Conservation (phyloP, 768 basidiomycete genomes). For the Calocybe gangraenosa region DNA sequence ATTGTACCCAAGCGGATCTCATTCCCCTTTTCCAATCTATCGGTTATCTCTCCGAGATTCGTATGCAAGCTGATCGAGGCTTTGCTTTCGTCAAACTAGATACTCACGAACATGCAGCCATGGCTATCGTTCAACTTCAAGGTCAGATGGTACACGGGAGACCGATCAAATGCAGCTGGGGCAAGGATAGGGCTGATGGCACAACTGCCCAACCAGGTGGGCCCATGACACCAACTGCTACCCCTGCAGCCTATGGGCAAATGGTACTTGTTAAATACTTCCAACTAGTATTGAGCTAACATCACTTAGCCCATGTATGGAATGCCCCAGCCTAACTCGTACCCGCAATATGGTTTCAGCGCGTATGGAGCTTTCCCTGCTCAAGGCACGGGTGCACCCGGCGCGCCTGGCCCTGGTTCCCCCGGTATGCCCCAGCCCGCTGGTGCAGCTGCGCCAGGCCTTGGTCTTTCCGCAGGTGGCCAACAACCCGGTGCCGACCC, state of each 20-base stretch:
- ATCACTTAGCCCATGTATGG: conserved; percentile 76
- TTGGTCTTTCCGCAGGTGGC: conserved; percentile 50
- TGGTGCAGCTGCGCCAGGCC: conserved; percentile 48
- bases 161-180: conserved; percentile 99
- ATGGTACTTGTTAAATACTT: conserved; percentile 47
- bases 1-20: conserved; percentile 95
- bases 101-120: conserved; percentile 96
- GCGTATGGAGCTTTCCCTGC: conserved; percentile 70
- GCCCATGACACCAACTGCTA: conserved; percentile 56
- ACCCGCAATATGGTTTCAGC: conserved; percentile 77
- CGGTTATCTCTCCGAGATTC: conserved; percentile 97
- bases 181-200: conserved; percentile 87
- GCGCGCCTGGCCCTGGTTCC: conserved; percentile 45
- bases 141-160: conserved; percentile 97
- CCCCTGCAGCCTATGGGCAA: conserved; percentile 69
- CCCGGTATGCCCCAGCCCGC: conserved; percentile 58
- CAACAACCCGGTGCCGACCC: conserved; percentile 57
- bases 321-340: conserved; percentile 78
- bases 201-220: conserved; percentile 46
- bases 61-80: conserved; percentile 98
- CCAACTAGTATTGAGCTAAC: conserved; percentile 1
- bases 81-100: conserved; percentile 99
- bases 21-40: conserved; percentile 98
- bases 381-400: conserved; percentile 46
- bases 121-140: conserved; percentile 96